These are phyloP conservation scores for Rhodotorula sp. DNA, from an alignment of 1,284 basidiomycete genomes.

Conservation along the genomic window DNA sequence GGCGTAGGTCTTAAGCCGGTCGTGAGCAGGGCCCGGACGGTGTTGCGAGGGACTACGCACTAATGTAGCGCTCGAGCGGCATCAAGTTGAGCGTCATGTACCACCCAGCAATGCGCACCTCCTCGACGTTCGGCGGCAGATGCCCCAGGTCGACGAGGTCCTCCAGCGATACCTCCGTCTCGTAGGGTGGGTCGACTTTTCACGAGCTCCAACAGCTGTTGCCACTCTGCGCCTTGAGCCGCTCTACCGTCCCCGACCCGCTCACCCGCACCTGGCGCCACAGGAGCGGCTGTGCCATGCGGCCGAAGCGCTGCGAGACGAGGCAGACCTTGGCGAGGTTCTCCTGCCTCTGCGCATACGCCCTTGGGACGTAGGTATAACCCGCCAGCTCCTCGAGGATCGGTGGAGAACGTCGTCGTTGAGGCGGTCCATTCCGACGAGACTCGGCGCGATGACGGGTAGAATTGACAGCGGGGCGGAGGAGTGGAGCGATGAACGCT, in stretches of 20 bases:
- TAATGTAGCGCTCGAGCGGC: background rate
- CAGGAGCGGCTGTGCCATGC: background rate
- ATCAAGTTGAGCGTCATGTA: background rate
- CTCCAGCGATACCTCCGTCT: background rate
- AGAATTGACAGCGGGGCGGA: too few species aligned
- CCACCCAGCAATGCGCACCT: background rate
- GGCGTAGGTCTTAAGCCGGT: too few species aligned
- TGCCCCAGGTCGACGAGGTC: background rate
- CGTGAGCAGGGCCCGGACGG: too few species aligned
- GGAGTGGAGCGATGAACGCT: too few species aligned
- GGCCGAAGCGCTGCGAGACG: background rate
- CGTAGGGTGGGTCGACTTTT: background rate
- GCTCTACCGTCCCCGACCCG: too few species aligned
- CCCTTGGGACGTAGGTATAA: too few species aligned
- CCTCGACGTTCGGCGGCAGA: background rate
- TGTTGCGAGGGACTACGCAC: background rate
- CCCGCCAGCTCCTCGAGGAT: background rate
- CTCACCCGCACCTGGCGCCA: background rate
- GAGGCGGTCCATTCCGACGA: too few species aligned
- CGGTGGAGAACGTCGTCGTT: background rate
- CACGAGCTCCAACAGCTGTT: too few species aligned
- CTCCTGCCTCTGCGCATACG: background rate
- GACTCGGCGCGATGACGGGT: too few species aligned
- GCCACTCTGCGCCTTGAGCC: too few species aligned
- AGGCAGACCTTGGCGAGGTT: background rate